Conservation (phyloP, 768 basidiomycete species). For the Udeniomyces megalosporus region DNA sequence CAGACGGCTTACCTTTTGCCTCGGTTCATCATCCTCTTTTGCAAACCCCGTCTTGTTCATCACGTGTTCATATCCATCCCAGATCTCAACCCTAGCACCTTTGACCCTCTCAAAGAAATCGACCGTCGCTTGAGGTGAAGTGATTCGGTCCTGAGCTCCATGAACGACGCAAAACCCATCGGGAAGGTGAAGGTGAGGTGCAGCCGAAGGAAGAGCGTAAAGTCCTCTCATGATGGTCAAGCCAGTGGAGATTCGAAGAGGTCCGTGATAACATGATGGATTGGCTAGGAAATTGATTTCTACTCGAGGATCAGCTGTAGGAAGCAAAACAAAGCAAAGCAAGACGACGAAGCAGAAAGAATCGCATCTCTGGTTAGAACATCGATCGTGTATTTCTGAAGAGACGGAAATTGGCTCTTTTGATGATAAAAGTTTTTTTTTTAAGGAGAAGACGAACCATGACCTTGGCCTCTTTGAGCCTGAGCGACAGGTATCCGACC, state of each 20-base stretch:
- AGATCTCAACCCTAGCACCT: slow-evolving; percentile 4
- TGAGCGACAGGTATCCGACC: slow-evolving; percentile 7
- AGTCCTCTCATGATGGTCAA: not conserved
- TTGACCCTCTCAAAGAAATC: not conserved
- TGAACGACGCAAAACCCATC: slow-evolving; percentile 4
- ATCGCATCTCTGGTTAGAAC: too few species aligned
- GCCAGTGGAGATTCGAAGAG: slow-evolving; percentile 8
- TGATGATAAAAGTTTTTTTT: not conserved
- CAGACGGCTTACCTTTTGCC: too few species aligned
- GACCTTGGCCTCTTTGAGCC: slow-evolving; percentile 9
- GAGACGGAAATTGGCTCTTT: not conserved
- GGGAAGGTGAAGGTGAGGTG: not conserved
- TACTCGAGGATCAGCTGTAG: slow-evolving; percentile 2
- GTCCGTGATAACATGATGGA: slow-evolving; percentile 11
- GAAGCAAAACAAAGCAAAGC: not conserved
- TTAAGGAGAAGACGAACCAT: not conserved
- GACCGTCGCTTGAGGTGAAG: not conserved
- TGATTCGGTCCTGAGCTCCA: slow-evolving; percentile 7
- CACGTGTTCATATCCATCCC: slow-evolving; percentile 13
- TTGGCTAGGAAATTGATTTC: slow-evolving; percentile 12
- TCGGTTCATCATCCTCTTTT: slow-evolving; percentile 6
- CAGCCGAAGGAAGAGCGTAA: not conserved
- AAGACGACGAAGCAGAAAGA: not conserved
- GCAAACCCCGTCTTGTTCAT: slow-evolving; percentile 13
- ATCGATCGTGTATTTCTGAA: too few species aligned